Evolutionary conservation across 2,329 filamentous ascomycete genomes (phyloP).

Genomic region (Pleomassaria siparia): DNA sequence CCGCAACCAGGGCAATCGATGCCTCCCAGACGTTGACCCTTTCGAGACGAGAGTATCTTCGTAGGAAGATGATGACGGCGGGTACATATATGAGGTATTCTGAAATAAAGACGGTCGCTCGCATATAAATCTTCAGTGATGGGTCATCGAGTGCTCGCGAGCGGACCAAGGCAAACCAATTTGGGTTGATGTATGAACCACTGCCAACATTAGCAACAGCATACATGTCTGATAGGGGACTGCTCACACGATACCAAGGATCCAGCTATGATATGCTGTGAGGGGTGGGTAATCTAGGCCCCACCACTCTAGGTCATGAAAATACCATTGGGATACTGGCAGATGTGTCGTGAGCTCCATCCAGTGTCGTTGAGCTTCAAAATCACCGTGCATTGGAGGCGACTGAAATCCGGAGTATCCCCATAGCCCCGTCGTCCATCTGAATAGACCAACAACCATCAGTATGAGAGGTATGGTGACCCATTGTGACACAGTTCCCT

Average conservation of each 20-base stretch:
- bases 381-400: conserved; percentile 94
- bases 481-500: conserved; percentile 86
- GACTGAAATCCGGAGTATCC: conserved; percentile 85
- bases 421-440: conserved; percentile 92
- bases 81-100: conserved; percentile 91
- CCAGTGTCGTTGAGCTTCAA: conserved; percentile 97
- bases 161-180: conserved; percentile 83
- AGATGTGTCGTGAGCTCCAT: conserved; percentile 94
- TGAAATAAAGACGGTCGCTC: conserved; percentile 84
- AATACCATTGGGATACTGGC: conserved; percentile 95
- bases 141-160: conserved; percentile 82
- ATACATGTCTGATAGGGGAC: not conserved
- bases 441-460: conserved; percentile 87
- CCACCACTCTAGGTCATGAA: conserved; percentile 96
- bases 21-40: conserved; percentile 79
- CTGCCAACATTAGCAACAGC: conserved; percentile 38
- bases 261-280: conserved; percentile 97
- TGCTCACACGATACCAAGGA: conserved; percentile 76
- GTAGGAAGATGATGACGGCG: conserved; percentile 79
- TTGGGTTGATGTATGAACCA: conserved; percentile 73
- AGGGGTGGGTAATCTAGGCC: conserved; percentile 96
- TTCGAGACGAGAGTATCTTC: conserved; percentile 74
- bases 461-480: conserved; percentile 83
- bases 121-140: conserved; percentile 90
- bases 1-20: conserved; percentile 81